phyloP scores from a whole-genome alignment of 1,284 basidiomycete species.

The Vanrija humicola region DNA sequence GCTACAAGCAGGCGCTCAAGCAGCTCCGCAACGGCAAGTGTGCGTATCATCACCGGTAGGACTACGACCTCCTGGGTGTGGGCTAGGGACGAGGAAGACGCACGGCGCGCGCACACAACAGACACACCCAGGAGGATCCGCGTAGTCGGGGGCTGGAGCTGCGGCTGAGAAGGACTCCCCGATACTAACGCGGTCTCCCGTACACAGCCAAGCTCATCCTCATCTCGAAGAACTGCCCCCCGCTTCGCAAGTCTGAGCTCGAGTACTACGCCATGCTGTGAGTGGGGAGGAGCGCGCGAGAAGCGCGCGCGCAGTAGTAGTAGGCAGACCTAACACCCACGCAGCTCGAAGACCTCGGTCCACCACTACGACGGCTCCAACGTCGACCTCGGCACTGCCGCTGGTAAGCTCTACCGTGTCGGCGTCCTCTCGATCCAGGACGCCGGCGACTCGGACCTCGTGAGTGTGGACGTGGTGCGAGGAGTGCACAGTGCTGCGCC shows the following conservation, averaged over 20 bases:
- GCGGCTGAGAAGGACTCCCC: conserved; percentile 86
- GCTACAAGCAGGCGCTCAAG: conserved; percentile 97
- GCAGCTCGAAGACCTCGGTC: conserved; percentile 82
- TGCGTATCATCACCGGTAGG: conserved; percentile 54
- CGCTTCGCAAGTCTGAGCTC: conserved; percentile 97
- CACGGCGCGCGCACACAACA: background rate
- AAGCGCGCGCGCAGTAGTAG: background rate
- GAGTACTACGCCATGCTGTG: conserved; percentile 99
- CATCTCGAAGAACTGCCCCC: conserved; percentile 98
- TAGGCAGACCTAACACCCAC: background rate
- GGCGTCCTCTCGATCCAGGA: conserved; percentile 98
- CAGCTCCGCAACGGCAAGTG: conserved; percentile 98
- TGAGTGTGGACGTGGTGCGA: conserved; percentile 32
- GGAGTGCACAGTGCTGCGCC: background rate
- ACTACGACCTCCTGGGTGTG: background rate
- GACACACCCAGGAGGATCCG: background rate
- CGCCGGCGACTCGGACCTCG: conserved; percentile 94
- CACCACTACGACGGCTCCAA: conserved; percentile 98
- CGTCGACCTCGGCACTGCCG: conserved; percentile 96
- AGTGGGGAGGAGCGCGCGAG: conserved; percentile 14
- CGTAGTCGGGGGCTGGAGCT: conserved; percentile 8
- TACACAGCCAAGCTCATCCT: conserved; percentile 90
- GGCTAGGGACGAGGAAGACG: background rate
- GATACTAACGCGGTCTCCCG: conserved; percentile 54
- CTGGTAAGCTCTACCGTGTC: conserved; percentile 98